These are phyloP conservation scores for Malassezia furfur DNA, from an alignment of 1,284 basidiomycete species.

Conservation along the genomic window DNA sequence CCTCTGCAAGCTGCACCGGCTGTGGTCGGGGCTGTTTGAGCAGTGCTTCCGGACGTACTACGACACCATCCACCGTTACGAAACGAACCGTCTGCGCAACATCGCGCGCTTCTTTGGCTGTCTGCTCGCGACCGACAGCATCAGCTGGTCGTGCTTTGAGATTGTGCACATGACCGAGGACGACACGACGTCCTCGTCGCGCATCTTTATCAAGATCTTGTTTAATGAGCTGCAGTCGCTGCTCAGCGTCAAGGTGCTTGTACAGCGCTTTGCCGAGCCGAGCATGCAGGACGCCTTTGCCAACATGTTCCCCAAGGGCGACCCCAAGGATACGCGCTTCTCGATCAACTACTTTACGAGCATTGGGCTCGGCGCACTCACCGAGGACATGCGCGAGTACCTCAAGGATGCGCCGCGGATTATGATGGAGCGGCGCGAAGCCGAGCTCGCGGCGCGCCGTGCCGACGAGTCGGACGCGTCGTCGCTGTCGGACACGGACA, in stretches of 20 bases:
- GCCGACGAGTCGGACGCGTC: conserved; percentile 17
- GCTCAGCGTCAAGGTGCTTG: conserved; percentile 71
- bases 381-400: conserved; percentile 92
- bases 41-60: conserved; percentile 82
- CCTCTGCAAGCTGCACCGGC: conserved; percentile 85
- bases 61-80: conserved; percentile 93
- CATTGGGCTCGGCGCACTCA: conserved; percentile 77
- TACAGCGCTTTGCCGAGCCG: conserved; percentile 63
- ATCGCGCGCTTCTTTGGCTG: conserved; percentile 95
- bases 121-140: conserved; percentile 61
- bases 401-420: conserved; percentile 85
- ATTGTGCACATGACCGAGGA: conserved; percentile 91
- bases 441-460: conserved; percentile 46
- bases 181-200: conserved; percentile 86
- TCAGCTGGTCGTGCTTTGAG: conserved; percentile 79
- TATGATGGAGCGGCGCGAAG: conserved; percentile 80
- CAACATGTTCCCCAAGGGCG: conserved; percentile 88
- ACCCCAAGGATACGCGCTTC: conserved; percentile 92
- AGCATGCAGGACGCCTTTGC: conserved; percentile 61
- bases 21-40: conserved; percentile 85
- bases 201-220: conserved; percentile 96
- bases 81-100: conserved; percentile 93
- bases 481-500: conserved; percentile 19
- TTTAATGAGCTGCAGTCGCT: conserved; percentile 87
- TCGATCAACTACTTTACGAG: conserved; percentile 91